Evolutionary conservation across 805 yeast genomes (phyloP).

Genomic region (Pichia paraexigua): DNA sequence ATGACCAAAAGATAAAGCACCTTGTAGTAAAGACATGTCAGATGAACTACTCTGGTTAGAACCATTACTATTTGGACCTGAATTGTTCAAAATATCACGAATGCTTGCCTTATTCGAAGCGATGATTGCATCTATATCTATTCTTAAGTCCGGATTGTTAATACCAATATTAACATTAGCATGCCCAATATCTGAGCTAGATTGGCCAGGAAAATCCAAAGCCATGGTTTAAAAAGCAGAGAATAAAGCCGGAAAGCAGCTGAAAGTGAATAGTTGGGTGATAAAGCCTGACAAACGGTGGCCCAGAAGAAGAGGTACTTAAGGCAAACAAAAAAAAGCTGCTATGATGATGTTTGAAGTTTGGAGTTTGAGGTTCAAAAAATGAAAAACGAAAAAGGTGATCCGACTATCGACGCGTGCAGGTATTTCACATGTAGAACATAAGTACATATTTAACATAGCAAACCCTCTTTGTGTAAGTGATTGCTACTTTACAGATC

Average conservation of each 20-base stretch:
- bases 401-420: background rate
- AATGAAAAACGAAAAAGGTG: no score
- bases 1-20: constrained; percentile 42
- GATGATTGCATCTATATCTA: constrained; percentile 17
- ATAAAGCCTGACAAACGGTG: background rate
- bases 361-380: no score
- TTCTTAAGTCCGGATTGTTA: constrained; percentile 7
- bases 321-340: background rate
- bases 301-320: background rate
- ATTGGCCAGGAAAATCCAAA: background rate
- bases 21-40: constrained; percentile 37
- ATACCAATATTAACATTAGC: background rate
- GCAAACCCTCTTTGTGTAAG: no score
- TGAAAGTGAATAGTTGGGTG: background rate
- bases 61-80: constrained; percentile 21
- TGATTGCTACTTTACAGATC: no score
- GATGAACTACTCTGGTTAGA: background rate
- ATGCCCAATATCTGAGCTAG: background rate
- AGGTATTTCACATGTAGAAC: background rate
- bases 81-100: constrained; percentile 22
- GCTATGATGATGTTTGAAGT: background rate
- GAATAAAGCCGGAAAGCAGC: background rate
- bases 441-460: no score
- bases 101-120: constrained; percentile 24
- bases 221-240: background rate